phyloP scores from a whole-genome alignment of 805 yeast genomes.

The Schwanniomyces sp. region DNA sequence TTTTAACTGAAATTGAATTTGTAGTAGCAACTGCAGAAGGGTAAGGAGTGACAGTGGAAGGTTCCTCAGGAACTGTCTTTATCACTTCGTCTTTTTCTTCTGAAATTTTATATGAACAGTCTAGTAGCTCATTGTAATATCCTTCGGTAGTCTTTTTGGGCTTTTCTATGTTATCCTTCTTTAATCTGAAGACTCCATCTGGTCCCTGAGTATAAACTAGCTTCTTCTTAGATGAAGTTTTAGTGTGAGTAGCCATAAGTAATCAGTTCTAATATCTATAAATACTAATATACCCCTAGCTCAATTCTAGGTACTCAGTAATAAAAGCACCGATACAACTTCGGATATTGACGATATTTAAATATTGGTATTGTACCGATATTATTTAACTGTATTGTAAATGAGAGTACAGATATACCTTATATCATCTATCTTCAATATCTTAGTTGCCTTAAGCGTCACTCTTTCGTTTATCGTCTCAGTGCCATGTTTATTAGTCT shows the following conservation, averaged over 20 bases:
- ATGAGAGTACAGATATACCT: neutral
- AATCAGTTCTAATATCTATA: neutral
- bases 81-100: slow-evolving; percentile 10
- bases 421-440: neutral
- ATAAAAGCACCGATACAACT: neutral
- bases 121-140: slow-evolving; percentile 29
- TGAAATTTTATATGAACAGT: slow-evolving; percentile 27
- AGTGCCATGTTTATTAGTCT: neutral
- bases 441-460: neutral
- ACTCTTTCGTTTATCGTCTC: neutral
- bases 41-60: neutral
- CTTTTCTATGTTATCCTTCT: slow-evolving; percentile 14
- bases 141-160: slow-evolving; percentile 22
- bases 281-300: neutral
- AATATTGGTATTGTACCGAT: neutral
- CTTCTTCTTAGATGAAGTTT: slow-evolving; percentile 23
- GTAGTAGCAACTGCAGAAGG: neutral
- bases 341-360: neutral
- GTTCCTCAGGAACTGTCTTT: neutral
- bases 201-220: slow-evolving; percentile 36
- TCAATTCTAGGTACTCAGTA: neutral
- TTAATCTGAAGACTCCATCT: slow-evolving; percentile 38
- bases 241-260: slow-evolving; percentile 15
- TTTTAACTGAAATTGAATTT: neutral
- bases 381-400: neutral